Evolutionary conservation across 73 alveolate species (phyloP).

Genomic region (Loxodes magnus): DNA sequence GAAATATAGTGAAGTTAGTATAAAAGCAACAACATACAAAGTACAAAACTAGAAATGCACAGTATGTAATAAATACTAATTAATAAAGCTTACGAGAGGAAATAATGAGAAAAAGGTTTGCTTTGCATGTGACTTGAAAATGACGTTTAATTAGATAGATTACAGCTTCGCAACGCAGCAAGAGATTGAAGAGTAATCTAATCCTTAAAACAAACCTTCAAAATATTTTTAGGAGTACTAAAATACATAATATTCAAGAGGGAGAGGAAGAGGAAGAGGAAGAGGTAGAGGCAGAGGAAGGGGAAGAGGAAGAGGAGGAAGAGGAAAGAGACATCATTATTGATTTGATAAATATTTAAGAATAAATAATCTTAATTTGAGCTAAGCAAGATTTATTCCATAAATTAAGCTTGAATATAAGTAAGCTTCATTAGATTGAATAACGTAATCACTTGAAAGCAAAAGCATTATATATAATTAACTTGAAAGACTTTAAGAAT

Average conservation of each 20-base stretch:
- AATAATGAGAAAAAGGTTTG: background rate
- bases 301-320: background rate
- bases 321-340: slow-evolving; percentile 10
- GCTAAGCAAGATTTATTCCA: too few species aligned
- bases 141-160: background rate
- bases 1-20: background rate
- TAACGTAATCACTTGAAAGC: too few species aligned
- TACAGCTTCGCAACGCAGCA: background rate
- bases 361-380: too few species aligned
- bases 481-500: too few species aligned
- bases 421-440: too few species aligned
- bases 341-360: too few species aligned
- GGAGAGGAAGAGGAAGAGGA: background rate
- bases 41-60: background rate
- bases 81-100: background rate
- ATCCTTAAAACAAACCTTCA: too few species aligned
- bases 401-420: too few species aligned
- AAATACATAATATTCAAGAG: too few species aligned
- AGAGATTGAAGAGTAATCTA: slow-evolving; percentile 6
- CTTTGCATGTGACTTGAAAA: background rate
- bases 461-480: too few species aligned
- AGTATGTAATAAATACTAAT: background rate
- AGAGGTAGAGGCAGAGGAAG: slow-evolving; percentile 9
- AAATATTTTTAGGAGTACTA: too few species aligned
- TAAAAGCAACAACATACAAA: background rate